A percentile compares a stretch with the other conserved stretches of the same genome.
These are phyloP conservation scores for Fusarium sublunatum DNA, from an alignment of 2,329 filamentous ascomycete species.

Conservation along the genomic window DNA sequence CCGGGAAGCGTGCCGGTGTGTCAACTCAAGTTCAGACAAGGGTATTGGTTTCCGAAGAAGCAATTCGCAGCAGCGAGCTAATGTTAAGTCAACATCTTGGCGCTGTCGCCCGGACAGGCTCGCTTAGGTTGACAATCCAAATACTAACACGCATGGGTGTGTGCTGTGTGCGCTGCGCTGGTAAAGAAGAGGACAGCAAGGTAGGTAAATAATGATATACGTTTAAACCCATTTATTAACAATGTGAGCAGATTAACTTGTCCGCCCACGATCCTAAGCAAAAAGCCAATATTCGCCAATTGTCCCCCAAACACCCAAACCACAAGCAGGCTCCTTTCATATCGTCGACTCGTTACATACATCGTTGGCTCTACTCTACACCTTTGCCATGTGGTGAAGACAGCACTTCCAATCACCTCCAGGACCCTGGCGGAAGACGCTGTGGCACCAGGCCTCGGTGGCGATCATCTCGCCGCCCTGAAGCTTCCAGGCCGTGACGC, in stretches of 20 bases:
- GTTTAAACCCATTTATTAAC: conserved; percentile 26
- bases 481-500: conserved; percentile 50
- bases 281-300: conserved; percentile 31
- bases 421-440: conserved; percentile 49
- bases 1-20: conserved; percentile 13
- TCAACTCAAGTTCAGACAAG: conserved; percentile 1
- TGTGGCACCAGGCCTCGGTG: conserved; percentile 51
- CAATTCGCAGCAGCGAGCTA: conserved; percentile 1
- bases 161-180: not conserved
- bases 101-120: not conserved
- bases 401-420: conserved; percentile 53
- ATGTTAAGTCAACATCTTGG: not conserved
- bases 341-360: conserved; percentile 1
- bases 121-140: not conserved
- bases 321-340: conserved; percentile 8
- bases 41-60: conserved; percentile 4
- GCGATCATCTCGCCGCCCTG: conserved; percentile 47
- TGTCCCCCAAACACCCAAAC: conserved; percentile 28
- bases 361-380: conserved; percentile 9
- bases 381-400: conserved; percentile 50
- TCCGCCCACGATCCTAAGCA: conserved; percentile 14
- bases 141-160: conserved; percentile 1
- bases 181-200: not conserved
- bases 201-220: conserved; percentile 1
- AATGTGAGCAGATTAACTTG: conserved; percentile 12